Base-by-base conservation (phyloP, 257 asterid species). In the Verbascum thapsus region DNA sequence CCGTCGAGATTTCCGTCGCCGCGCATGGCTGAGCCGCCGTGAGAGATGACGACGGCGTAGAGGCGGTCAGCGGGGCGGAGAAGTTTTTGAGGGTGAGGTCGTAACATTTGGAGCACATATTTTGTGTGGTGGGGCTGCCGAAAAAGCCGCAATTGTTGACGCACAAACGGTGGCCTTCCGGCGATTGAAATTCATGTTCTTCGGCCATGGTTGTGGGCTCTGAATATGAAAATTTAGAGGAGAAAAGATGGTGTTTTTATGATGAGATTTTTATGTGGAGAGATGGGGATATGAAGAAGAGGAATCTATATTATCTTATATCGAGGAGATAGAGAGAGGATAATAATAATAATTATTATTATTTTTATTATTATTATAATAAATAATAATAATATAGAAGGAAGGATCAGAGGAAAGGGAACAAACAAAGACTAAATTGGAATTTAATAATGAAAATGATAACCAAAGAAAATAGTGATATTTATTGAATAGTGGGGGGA, bases 101-200 rank as follows among this genome's bases (percentile, higher is more conserved):
- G 68, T 79, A 87, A 43, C 98, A 90, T 68, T 90, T 79, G 68
- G 96, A 82, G 45, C 97, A 90, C 76, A 83, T 69, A 72, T 90
- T 82, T 35, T 81, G 90, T 11, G 94, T 85, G 38, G 97, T 78
- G 0, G 92, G 85, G 67, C 94, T 90, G 4, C 96, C 97, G 64
- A 82, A 87, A 23, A 90, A 85, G 0, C 97, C 97, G 80, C 97
- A 90, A 20, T 87, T 85, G 18, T 90, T 90, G 12, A 77, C 85
- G 69, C 96, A 90, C 50, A 90, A 45, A 3, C 88, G 85, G 78
- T 80, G 96, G 71, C 92, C 92, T 57, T 85, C 95, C n/a, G 83
- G 73, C 5, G 95, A 76, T 58, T 82, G 87, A 42, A 74, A 88
- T 59, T 87, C 94, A 52, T 90, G 96, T 61, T 90, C 96, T 66